Conservation (phyloP, 768 basidiomycete genomes). For the Tremella yokohamensis region DNA sequence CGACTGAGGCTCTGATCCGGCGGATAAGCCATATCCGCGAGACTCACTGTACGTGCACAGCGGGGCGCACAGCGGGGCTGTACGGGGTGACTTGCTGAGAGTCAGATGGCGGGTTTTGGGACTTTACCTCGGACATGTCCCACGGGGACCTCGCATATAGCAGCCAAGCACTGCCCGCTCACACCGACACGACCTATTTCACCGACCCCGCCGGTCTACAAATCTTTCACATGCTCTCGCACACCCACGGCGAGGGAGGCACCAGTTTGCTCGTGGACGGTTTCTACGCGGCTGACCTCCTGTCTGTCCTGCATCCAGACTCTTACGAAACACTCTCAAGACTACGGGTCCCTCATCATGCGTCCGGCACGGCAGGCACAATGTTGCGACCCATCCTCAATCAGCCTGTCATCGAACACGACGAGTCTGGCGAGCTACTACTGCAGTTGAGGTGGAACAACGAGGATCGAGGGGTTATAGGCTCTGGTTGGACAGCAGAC, state of each 20-base stretch:
- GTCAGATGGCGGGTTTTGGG: constrained; percentile 91
- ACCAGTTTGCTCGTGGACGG: constrained; percentile 91
- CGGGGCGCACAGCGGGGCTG: not conserved
- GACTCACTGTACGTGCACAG: constrained; percentile 61
- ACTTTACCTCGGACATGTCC: constrained; percentile 84
- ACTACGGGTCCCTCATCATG: constrained; percentile 73
- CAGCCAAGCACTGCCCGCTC: constrained; percentile 76
- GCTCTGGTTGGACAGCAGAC: constrained; percentile 51
- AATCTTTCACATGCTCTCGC: constrained; percentile 84
- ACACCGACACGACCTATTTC: constrained; percentile 74
- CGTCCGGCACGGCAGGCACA: constrained; percentile 67
- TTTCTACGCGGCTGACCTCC: constrained; percentile 80
- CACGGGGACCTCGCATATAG: constrained; percentile 95
- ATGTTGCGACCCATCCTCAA: constrained; percentile 57
- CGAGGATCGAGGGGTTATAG: constrained; percentile 82
- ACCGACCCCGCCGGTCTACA: constrained; percentile 95
- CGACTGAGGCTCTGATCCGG: constrained; percentile 71
- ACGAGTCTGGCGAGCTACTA: constrained; percentile 62
- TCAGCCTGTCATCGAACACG: constrained; percentile 71
- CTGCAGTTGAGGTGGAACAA: constrained; percentile 88
- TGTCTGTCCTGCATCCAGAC: constrained; percentile 68
- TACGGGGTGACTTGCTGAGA: constrained; percentile 1
- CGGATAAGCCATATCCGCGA: constrained; percentile 85
- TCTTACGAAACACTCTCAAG: constrained; percentile 67
- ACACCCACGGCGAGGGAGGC: constrained; percentile 68